phyloP scores from a whole-genome alignment of 2,329 filamentous ascomycete species.

The Chrysoporthe deuterocubensis region DNA sequence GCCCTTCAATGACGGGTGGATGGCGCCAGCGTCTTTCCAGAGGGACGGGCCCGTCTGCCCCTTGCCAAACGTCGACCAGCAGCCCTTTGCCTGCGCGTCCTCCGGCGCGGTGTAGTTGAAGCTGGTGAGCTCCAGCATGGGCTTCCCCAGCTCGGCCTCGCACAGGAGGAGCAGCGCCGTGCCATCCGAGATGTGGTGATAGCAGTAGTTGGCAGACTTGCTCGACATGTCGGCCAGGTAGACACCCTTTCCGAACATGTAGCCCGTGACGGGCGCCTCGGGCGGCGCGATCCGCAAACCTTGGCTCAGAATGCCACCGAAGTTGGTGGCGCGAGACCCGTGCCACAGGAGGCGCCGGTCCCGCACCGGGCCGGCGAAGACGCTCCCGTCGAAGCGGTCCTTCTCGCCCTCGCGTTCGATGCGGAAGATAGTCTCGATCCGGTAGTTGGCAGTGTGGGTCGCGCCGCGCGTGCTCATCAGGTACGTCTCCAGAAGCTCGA shows the following conservation, averaged over 20 bases:
- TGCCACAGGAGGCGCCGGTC: slow-evolving; percentile 86
- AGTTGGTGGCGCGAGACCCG: slow-evolving; percentile 82
- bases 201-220: slow-evolving; percentile 83
- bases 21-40: slow-evolving; percentile 76
- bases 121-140: slow-evolving; percentile 66
- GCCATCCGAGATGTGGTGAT: slow-evolving; percentile 61
- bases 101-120: slow-evolving; percentile 67
- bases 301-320: slow-evolving; percentile 83
- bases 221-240: slow-evolving; percentile 85
- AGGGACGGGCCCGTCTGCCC: slow-evolving; percentile 65
- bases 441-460: slow-evolving; percentile 66
- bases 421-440: slow-evolving; percentile 78
- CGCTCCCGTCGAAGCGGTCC: slow-evolving; percentile 66
- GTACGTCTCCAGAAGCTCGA: slow-evolving; percentile 66
- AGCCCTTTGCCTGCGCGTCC: slow-evolving; percentile 61
- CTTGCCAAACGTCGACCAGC: slow-evolving; percentile 71
- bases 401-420: slow-evolving; percentile 76
- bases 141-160: slow-evolving; percentile 79
- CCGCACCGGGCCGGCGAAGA: slow-evolving; percentile 53
- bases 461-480: slow-evolving; percentile 67
- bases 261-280: slow-evolving; percentile 77
- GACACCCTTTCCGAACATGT: slow-evolving; percentile 91
- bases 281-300: slow-evolving; percentile 88
- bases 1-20: slow-evolving; percentile 68
- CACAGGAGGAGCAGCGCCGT: slow-evolving; percentile 79